Evolutionary conservation across 371 early-diverging fungal genomes (phyloP).

Genomic region (Rhizopus delemar): DNA sequence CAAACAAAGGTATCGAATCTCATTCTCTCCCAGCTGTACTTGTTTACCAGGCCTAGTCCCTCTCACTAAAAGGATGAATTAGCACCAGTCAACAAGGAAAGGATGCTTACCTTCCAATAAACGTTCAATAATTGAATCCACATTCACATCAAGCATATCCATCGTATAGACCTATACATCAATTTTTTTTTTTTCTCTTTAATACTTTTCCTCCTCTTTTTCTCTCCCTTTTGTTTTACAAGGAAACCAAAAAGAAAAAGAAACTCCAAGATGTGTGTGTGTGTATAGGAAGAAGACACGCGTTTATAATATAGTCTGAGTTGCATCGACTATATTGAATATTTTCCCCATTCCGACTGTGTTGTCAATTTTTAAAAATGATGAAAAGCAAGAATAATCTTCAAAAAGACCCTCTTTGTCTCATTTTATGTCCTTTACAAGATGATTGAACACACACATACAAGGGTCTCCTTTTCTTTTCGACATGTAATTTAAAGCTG

Average conservation of each 20-base stretch:
- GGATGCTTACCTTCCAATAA: slow-evolving; percentile 34
- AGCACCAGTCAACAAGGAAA: background rate
- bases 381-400: too few relatives aligned
- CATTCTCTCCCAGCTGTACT: slow-evolving; percentile 76
- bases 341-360: too few relatives aligned
- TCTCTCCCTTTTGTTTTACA: background rate
- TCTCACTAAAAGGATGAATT: slow-evolving; percentile 60
- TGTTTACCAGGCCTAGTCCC: slow-evolving; percentile 91
- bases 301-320: too few relatives aligned
- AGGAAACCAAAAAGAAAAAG: background rate
- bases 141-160: slow-evolving; percentile 29
- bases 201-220: background rate
- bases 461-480: too few relatives aligned
- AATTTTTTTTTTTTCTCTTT: background rate
- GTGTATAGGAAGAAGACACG: too few relatives aligned
- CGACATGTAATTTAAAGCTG: too few relatives aligned
- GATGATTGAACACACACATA: too few relatives aligned
- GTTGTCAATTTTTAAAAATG: too few relatives aligned
- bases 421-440: too few relatives aligned
- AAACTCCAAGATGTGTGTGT: too few relatives aligned
- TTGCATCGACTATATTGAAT: too few relatives aligned
- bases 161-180: background rate
- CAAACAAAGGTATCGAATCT: slow-evolving; percentile 85
- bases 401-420: too few relatives aligned
- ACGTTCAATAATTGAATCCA: slow-evolving; percentile 40